Percentiles rank a stretch among this genome's conserved stretches.
These are phyloP conservation scores for Cichorium intybus DNA, from an alignment of 140 eudicot species.

Conservation along the genomic window DNA sequence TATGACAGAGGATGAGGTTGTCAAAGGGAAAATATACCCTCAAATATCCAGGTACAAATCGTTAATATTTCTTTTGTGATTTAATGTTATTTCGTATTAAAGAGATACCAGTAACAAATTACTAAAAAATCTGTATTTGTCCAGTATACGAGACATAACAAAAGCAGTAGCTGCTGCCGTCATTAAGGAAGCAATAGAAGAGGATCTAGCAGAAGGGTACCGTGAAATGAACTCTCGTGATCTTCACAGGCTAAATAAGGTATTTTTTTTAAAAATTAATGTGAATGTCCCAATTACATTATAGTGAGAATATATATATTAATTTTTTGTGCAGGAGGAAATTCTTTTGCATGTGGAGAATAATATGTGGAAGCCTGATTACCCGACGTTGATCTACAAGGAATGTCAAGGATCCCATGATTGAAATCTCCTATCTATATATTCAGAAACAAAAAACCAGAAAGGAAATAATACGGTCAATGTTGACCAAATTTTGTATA, in stretches of 20 bases:
- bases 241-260: constrained; percentile 71
- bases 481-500: neutral
- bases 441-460: too few relatives aligned
- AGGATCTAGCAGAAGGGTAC: constrained; percentile 95
- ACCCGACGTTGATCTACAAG: constrained; percentile 84
- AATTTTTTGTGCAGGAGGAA: constrained; percentile 54
- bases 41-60: constrained; percentile 69
- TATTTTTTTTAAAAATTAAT: constrained; percentile 9
- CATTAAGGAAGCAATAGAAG: constrained; percentile 83
- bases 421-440: constrained; percentile 21
- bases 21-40: constrained; percentile 80
- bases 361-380: constrained; percentile 92
- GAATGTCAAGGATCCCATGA: too few relatives aligned
- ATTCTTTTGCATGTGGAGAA: constrained; percentile 44
- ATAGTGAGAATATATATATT: neutral
- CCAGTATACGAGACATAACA: constrained; percentile 89
- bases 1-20: constrained; percentile 93
- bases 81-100: too few relatives aligned
- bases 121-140: neutral
- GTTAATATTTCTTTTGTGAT: neutral
- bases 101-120: neutral
- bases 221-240: constrained; percentile 90
- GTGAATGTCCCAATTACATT: neutral
- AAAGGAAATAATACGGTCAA: neutral
- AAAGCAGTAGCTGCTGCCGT: constrained; percentile 87